Evolutionary conservation across 176 grass and related monocot genomes (phyloP), one percentile per base, ranked within the genome.

Genomic region (Carex kokanica): DNA sequence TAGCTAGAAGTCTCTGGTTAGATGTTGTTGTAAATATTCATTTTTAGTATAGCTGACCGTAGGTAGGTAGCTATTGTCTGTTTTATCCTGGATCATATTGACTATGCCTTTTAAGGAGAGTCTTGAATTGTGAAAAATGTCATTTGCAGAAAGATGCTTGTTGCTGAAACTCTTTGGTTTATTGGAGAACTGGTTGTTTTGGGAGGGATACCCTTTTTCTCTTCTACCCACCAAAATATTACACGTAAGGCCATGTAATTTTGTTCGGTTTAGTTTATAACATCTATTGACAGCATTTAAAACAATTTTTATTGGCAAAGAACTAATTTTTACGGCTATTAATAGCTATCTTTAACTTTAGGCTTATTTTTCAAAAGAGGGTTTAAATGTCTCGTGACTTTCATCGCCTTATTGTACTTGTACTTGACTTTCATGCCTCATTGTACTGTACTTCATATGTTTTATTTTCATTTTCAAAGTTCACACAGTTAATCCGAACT

Each of bases 21-120:
- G 78, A 41, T 81, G 78, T n/a, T 49, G 36, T 71, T 81, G 78
- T 81, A 81, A 45, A 64, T 43, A 16, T 81, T 81, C 23, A 62
- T 63, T 81, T 21, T 8, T 32, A 77, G 49, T 78, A 78, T 78
- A 78, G 73, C 72, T 77, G 29, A 77, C 72, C 70, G n/a, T 77
- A 77, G 72, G 24, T 77, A 54, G 72, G 27, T 78, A 56, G 73
- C 14, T 78, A 78, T 78, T 56, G 25, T 74, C 47, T 78, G 51
- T 78, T 78, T 25, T 78, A 77, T 55, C 49, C 73, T 32, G 47
- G 25, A 47, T 43, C 38, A 41, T 56, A n/a, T 78, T 78, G 6
- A 73, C 7, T 10, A 56, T 56, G 51, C 51, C 51, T 34, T 78
- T 34, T 17, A 77, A 31, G 72, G n/a, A n/a, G 23, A 31, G 47